These are phyloP conservation scores for Candida ficus DNA, from an alignment of 805 yeast species.

Conservation along the genomic window DNA sequence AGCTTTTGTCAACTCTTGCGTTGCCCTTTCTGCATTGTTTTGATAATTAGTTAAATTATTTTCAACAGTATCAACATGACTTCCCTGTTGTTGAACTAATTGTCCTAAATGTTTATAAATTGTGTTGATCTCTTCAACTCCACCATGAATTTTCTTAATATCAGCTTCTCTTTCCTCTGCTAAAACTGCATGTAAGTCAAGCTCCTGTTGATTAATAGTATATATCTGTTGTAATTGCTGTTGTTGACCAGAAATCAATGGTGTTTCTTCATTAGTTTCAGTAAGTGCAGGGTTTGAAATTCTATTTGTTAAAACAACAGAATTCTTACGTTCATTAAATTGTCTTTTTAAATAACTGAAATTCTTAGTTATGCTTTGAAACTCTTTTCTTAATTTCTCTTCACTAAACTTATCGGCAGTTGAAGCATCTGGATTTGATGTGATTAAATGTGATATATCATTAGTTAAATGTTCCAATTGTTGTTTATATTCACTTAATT, in stretches of 20 bases:
- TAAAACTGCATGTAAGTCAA: slow-evolving; percentile 58
- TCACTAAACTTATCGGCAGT: slow-evolving; percentile 24
- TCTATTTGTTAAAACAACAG: slow-evolving; percentile 31
- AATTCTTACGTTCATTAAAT: slow-evolving; percentile 45
- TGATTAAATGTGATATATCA: slow-evolving; percentile 20
- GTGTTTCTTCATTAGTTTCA: slow-evolving; percentile 17
- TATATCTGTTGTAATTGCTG: slow-evolving; percentile 34
- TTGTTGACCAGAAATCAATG: slow-evolving; percentile 21
- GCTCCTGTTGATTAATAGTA: slow-evolving; percentile 39
- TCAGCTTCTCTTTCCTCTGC: slow-evolving; percentile 73
- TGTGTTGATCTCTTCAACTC: slow-evolving; percentile 79
- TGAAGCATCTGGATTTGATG: slow-evolving; percentile 10
- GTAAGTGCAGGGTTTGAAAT: slow-evolving; percentile 18
- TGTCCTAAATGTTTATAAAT: slow-evolving; percentile 78
- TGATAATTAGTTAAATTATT: slow-evolving; percentile 65
- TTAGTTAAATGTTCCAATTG: slow-evolving; percentile 30
- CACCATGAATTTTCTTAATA: slow-evolving; percentile 65
- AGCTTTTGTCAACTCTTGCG: slow-evolving; percentile 66
- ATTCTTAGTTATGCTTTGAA: slow-evolving; percentile 42
- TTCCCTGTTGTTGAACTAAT: slow-evolving; percentile 80
- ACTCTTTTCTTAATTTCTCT: slow-evolving; percentile 50
- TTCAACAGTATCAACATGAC: slow-evolving; percentile 77
- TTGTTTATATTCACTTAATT: slow-evolving; percentile 24
- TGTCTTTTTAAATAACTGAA: slow-evolving; percentile 37
- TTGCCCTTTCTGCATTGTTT: slow-evolving; percentile 63